A percentile compares a stretch with the other conserved stretches of the same genome.
These are phyloP conservation scores for Suhomyces bolitotheri DNA, from an alignment of 1,139 yeast genomes.

Conservation along the genomic window DNA sequence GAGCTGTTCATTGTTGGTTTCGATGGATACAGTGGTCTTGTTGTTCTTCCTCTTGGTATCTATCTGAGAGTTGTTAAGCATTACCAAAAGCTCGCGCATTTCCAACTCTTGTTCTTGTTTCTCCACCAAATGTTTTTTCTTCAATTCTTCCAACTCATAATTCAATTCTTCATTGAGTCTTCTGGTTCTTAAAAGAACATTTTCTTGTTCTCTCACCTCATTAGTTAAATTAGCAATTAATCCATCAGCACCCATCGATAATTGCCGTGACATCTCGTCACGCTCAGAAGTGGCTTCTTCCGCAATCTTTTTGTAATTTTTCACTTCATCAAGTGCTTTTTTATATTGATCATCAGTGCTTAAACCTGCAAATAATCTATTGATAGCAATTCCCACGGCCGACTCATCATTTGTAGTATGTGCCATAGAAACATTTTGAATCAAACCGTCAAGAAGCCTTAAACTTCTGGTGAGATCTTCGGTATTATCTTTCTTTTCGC, in stretches of 20 bases:
- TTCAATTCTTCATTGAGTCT: slow-evolving; percentile 64
- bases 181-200: slow-evolving; percentile 65
- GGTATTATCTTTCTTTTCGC: slow-evolving; percentile 52
- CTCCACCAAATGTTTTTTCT: slow-evolving; percentile 67
- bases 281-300: slow-evolving; percentile 86
- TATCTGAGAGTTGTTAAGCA: slow-evolving; percentile 50
- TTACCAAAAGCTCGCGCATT: slow-evolving; percentile 77
- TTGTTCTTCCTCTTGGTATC: slow-evolving; percentile 33
- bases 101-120: slow-evolving; percentile 88
- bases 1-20: slow-evolving; percentile 46
- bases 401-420: slow-evolving; percentile 68
- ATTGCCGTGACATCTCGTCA: slow-evolving; percentile 71
- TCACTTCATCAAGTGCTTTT: slow-evolving; percentile 72
- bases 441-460: slow-evolving; percentile 77
- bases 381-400: slow-evolving; percentile 81
- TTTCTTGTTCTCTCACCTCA: slow-evolving; percentile 74
- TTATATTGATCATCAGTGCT: slow-evolving; percentile 90
- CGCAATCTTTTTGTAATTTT: slow-evolving; percentile 61
- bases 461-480: slow-evolving; percentile 64
- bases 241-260: slow-evolving; percentile 84
- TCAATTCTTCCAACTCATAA: slow-evolving; percentile 68
- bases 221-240: slow-evolving; percentile 67
- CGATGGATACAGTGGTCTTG: slow-evolving; percentile 40
- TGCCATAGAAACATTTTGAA: slow-evolving; percentile 73
- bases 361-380: slow-evolving; percentile 72